A percentile compares a stretch with the other conserved stretches of the same genome.
Conservation (phyloP, 495 filamentous ascomycete genomes). For the Aspergillus conjunctus region DNA sequence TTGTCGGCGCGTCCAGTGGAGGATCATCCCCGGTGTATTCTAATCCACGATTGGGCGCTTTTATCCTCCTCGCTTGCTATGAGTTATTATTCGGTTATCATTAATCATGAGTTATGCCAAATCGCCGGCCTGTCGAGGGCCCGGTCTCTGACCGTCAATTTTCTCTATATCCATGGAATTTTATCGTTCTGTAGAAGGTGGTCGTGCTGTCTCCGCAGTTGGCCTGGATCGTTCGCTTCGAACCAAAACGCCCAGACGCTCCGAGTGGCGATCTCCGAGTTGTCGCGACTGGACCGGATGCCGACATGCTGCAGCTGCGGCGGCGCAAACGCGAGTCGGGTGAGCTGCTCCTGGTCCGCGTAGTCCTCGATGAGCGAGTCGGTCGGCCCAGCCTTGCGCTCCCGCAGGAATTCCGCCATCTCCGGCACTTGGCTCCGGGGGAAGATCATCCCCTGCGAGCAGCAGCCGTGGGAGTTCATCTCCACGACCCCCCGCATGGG, state of each 20-base stretch:
- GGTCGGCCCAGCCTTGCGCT: conserved; percentile 29
- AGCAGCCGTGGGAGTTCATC: conserved; percentile 46
- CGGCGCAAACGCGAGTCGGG: conserved; percentile 35
- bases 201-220: conserved; percentile 14
- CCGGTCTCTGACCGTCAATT: neutral
- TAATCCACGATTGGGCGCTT: conserved; percentile 18
- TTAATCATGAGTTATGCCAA: neutral
- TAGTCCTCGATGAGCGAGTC: conserved; percentile 44
- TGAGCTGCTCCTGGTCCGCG: conserved; percentile 28
- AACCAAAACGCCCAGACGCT: conserved; percentile 28
- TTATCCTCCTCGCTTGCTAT: neutral
- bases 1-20: conserved; percentile 45
- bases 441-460: conserved; percentile 50
- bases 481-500: conserved; percentile 42
- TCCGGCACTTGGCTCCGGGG: conserved; percentile 36
- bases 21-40: conserved; percentile 46
- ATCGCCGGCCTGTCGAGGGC: neutral
- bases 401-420: conserved; percentile 25
- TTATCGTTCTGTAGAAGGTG: conserved; percentile 6
- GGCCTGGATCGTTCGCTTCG: conserved; percentile 19
- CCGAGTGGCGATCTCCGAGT: conserved; percentile 21
- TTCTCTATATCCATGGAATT: conserved; percentile 9
- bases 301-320: conserved; percentile 44
- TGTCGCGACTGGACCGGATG: conserved; percentile 30
- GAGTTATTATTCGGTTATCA: neutral